phyloP scores from a whole-genome alignment of 305 asterid genomes.

The Salvia sclarea region DNA sequence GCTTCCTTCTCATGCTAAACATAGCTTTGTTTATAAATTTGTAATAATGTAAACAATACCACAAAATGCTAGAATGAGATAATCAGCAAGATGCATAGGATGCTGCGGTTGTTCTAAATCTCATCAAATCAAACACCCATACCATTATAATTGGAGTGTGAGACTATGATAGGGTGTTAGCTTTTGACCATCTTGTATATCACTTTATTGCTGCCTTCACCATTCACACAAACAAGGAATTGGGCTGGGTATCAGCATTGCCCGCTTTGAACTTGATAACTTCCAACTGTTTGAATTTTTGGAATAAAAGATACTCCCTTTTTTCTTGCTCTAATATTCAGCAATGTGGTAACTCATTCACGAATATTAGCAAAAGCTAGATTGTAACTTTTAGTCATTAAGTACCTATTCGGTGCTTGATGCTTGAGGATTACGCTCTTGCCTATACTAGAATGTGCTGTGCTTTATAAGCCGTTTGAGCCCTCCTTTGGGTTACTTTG shows the following conservation, averaged over 20 bases:
- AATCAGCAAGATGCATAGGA: slow-evolving; percentile 9
- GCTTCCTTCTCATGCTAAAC: background rate
- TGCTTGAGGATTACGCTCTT: slow-evolving; percentile 2
- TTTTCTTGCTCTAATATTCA: slow-evolving; percentile 1
- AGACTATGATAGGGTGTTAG: slow-evolving; percentile 2
- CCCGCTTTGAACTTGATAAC: slow-evolving; percentile 18
- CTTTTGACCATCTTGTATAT: background rate
- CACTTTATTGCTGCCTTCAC: background rate
- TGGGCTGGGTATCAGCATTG: background rate
- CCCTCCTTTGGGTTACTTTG: background rate
- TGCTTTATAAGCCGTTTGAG: background rate
- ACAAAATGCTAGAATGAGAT: background rate
- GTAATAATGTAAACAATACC: background rate
- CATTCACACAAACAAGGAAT: slow-evolving; percentile 8
- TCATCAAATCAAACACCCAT: background rate
- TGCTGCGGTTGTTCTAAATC: background rate
- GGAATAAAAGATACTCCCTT: background rate
- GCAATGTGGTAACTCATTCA: background rate
- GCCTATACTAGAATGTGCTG: background rate
- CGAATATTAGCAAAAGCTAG: slow-evolving; percentile 8
- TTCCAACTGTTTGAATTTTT: background rate
- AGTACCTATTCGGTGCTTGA: background rate
- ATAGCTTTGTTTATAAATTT: background rate
- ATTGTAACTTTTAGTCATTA: background rate
- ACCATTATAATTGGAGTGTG: background rate